Evolutionary conservation across 257 asterid genomes (phyloP).

Genomic region (Ophiorrhiza pumila): DNA sequence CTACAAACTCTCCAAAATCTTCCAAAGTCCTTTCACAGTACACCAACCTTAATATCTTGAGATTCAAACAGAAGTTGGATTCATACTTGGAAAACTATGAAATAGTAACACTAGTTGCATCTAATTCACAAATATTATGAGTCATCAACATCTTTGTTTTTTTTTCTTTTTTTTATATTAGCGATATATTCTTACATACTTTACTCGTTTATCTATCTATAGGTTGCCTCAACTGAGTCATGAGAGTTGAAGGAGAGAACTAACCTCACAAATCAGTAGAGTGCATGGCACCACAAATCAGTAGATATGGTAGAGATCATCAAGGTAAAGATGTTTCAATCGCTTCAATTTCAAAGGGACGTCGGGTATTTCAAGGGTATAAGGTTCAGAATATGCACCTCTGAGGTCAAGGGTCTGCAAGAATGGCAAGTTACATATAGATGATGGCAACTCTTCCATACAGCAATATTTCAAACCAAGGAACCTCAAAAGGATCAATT

Average conservation of each 20-base stretch:
- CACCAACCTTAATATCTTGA: not conserved
- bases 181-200: too few species aligned
- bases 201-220: too few species aligned
- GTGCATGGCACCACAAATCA: too few species aligned
- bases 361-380: not conserved
- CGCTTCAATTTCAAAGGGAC: constrained; percentile 2
- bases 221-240: too few species aligned
- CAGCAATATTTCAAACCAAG: not conserved
- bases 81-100: not conserved
- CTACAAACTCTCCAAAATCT: too few species aligned
- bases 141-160: not conserved
- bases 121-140: not conserved
- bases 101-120: not conserved
- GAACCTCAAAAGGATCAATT: constrained; percentile 14
- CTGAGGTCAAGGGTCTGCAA: constrained; percentile 10
- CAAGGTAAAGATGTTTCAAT: constrained; percentile 20
- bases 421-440: constrained; percentile 4
- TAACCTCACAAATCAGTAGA: too few species aligned
- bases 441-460: not conserved
- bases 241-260: too few species aligned
- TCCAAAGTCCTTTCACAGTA: too few species aligned
- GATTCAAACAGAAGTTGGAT: not conserved
- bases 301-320: not conserved
- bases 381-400: too few species aligned
- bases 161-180: too few species aligned